Evolutionary conservation across 139 green algal species (phyloP).

Genomic region (Trebouxia sp.): DNA sequence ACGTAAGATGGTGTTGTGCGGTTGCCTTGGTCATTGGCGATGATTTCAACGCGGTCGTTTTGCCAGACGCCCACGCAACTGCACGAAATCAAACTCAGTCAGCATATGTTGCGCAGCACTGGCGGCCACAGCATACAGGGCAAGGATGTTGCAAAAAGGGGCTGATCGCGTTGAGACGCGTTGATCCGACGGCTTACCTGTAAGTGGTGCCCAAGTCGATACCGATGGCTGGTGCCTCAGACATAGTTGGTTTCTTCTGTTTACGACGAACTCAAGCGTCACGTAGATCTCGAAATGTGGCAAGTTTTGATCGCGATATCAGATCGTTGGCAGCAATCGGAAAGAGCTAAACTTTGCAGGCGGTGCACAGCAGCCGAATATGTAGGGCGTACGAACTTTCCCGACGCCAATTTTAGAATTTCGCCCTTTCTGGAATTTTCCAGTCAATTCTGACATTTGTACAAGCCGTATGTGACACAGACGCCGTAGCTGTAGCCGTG

Average conservation of each 20-base stretch:
- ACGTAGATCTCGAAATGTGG: not conserved
- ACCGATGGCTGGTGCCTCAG: constrained; percentile 46
- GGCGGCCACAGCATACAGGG: not conserved
- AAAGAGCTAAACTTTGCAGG: not conserved
- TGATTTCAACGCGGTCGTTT: constrained; percentile 92
- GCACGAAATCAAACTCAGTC: not conserved
- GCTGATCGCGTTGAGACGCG: not conserved
- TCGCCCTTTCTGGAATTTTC: not conserved
- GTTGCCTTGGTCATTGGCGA: constrained; percentile 90
- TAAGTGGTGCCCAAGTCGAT: constrained; percentile 92
- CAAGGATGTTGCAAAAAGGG: not conserved
- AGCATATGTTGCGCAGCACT: not conserved
- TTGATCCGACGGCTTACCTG: constrained; percentile 15
- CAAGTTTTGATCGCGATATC: too few species aligned
- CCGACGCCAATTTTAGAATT: not conserved
- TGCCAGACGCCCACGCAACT: constrained; percentile 91
- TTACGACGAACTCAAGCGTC: not conserved
- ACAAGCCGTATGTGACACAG: too few species aligned
- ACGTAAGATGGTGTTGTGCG: constrained; percentile 94
- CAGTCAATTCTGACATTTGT: too few species aligned
- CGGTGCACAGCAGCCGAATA: not conserved
- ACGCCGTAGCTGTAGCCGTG: too few species aligned
- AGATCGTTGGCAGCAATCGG: too few species aligned
- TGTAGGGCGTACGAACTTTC: not conserved
- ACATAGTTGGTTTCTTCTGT: not conserved